Evolutionary conservation across 805 yeast species (phyloP), one percentile per base, ranked within the genome.

Genomic region (Candida ficus): DNA sequence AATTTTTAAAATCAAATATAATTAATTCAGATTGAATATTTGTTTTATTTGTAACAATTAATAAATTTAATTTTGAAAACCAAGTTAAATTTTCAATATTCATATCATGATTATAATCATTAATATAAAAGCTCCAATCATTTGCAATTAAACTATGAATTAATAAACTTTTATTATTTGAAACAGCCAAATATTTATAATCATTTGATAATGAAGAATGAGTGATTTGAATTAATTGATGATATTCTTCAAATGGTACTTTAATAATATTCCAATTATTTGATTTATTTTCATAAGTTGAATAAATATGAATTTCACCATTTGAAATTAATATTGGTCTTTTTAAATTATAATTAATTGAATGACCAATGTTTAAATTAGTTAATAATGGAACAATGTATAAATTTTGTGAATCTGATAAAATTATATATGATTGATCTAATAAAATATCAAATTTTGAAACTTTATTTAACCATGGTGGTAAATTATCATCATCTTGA

Each of bases 61-160:
- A 39, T 9, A 53, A 32, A 30, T 52, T 41, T 25, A 47, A 22
- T 20, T 37, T 37, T 1, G 41, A 44, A 22, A 47, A 49, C 57
- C 57, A 55, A 9, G 53, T 39, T 19, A 54, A 8, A 16, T 48
- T 44, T 8, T 39, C 38, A 21, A 55, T 33, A 14, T 41, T 20
- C 22, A 54, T 35, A 13, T 52, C 56, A 26, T 53, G 51, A 26
- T 45, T 47, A 30, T 42, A 49, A 27, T 53, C 58, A 42, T 60
- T 56, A 23, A 45, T 46, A 41, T 56, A 60, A 32, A 48, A 43
- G 39, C 52, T 46, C 64, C 64, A 60, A 19, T 48, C 49, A 14
- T 46, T 46, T 9, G 47, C 47, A 6, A 21, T 20, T 17, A 51
- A 44, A 4, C 57, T 50, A 38, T 58, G 50, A 3, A 58, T 31